A percentile compares a stretch with the other conserved stretches of the same genome.
phyloP scores from a whole-genome alignment of 345 rosid species.

The Physaria fendleri region DNA sequence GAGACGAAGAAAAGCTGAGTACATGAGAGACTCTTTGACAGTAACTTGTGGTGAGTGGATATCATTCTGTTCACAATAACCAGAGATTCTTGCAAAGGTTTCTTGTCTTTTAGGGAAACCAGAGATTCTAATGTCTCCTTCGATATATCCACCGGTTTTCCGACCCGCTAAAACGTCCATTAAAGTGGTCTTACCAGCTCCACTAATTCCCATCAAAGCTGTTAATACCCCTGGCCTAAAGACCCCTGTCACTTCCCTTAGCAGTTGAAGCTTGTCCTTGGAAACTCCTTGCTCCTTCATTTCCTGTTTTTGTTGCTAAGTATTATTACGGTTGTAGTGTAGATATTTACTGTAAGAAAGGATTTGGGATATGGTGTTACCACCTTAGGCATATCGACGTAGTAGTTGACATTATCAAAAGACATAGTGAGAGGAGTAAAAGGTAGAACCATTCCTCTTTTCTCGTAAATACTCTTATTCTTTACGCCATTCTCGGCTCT shows the following conservation, averaged over 20 bases:
- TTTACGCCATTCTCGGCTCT: neutral
- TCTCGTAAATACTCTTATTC: constrained; percentile 30
- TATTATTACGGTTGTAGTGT: neutral
- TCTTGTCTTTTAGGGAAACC: constrained; percentile 82
- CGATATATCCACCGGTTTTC: constrained; percentile 83
- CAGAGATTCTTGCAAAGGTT: constrained; percentile 92
- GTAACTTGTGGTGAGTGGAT: constrained; percentile 95
- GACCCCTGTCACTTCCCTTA: constrained; percentile 66
- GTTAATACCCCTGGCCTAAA: constrained; percentile 92
- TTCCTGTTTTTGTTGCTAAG: constrained; percentile 43
- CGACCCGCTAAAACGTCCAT: constrained; percentile 98
- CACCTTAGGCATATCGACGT: constrained; percentile 77
- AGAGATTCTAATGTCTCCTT: constrained; percentile 78
- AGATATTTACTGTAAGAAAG: neutral
- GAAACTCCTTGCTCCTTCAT: constrained; percentile 77
- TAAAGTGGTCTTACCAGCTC: constrained; percentile 95
- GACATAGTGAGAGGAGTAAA: constrained; percentile 81
- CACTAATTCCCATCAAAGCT: constrained; percentile 95
- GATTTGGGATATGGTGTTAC: constrained; percentile 29
- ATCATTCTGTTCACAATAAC: constrained; percentile 86
- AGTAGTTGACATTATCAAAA: constrained; percentile 55
- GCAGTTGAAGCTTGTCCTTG: constrained; percentile 65
- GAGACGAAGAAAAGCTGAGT: constrained; percentile 84
- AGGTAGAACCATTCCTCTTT: constrained; percentile 82
- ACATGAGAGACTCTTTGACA: constrained; percentile 70